Evolutionary conservation across 2,329 filamentous ascomycete genomes (phyloP).

Genomic region (Aureobasidium zeae): DNA sequence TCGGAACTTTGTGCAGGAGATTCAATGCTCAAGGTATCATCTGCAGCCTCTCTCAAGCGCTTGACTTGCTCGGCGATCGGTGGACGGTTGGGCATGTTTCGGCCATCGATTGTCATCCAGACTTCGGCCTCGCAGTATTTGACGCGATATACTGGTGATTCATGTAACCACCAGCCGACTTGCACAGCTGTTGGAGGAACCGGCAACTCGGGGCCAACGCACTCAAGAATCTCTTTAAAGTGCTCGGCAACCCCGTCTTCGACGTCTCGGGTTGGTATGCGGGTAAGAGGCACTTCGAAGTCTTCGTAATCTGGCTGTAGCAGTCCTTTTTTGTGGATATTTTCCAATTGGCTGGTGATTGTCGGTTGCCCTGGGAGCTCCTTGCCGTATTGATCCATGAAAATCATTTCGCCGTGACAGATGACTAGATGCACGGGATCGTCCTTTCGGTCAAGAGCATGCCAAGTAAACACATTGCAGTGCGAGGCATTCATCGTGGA

Average conservation of each 20-base stretch:
- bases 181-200: not conserved
- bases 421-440: slow-evolving; percentile 12
- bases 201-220: not conserved
- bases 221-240: not conserved
- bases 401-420: slow-evolving; percentile 8
- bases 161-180: slow-evolving; percentile 9
- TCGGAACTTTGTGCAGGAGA: no score
- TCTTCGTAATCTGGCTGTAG: slow-evolving; percentile 3
- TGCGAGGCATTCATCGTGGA: slow-evolving; percentile 4
- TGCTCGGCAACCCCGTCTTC: slow-evolving; percentile 3
- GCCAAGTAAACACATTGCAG: slow-evolving; percentile 10
- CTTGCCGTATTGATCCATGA: slow-evolving; percentile 11
- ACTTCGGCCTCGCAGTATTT: slow-evolving; percentile 6
- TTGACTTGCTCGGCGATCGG: not conserved
- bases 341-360: not conserved
- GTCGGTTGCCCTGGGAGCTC: not conserved
- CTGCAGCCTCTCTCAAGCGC: not conserved
- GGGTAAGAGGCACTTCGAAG: slow-evolving; percentile 5
- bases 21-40: not conserved
- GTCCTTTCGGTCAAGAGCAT: slow-evolving; percentile 6
- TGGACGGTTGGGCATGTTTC: slow-evolving; percentile 10
- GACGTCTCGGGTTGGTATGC: slow-evolving; percentile 2
- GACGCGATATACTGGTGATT: slow-evolving; percentile 4
- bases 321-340: not conserved
- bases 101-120: slow-evolving; percentile 9